Conservation (phyloP, 2,329 filamentous ascomycete species). For the Fusarium sp. region DNA sequence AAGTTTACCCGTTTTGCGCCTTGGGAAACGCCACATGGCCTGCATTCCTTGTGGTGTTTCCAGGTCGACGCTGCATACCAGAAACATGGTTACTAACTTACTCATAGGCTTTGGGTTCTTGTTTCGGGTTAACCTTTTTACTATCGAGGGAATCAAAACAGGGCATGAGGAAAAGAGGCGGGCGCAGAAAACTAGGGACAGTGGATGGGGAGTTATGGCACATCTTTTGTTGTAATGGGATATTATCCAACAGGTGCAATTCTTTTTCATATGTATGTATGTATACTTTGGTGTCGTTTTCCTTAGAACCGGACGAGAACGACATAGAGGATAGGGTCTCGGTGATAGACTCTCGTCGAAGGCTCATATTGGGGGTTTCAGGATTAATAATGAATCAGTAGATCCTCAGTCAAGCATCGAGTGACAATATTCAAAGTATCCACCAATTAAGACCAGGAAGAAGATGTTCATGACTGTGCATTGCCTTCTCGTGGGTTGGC, state of each 20-base stretch:
- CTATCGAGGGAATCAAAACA: slow-evolving; percentile 12
- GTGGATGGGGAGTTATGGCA: slow-evolving; percentile 36
- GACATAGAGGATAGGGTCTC: slow-evolving; percentile 26
- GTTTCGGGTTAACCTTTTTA: slow-evolving; percentile 54
- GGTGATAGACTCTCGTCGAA: slow-evolving; percentile 13
- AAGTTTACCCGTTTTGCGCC: slow-evolving; percentile 49
- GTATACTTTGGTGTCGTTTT: slow-evolving; percentile 42
- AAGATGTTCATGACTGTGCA: slow-evolving; percentile 1
- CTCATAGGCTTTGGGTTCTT: slow-evolving; percentile 57
- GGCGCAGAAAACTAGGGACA: slow-evolving; percentile 22
- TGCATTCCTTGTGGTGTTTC: neutral
- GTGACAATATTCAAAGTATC: neutral
- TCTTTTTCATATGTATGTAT: slow-evolving; percentile 44
- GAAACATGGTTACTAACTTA: slow-evolving; percentile 23
- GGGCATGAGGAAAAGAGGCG: slow-evolving; percentile 32
- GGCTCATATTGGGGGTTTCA: slow-evolving; percentile 35
- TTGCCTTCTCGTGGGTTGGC: neutral
- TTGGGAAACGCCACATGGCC: neutral
- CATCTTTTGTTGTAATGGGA: slow-evolving; percentile 47
- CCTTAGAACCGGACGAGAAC: slow-evolving; percentile 31
- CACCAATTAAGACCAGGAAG: slow-evolving; percentile 1
- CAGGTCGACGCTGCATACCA: neutral
- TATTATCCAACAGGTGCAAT: slow-evolving; percentile 37
- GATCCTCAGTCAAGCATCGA: slow-evolving; percentile 12
- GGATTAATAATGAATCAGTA: slow-evolving; percentile 42